A percentile compares a stretch with the other conserved stretches of the same genome.
Conservation (phyloP, 352 stramenopile species). For the Phytophthora multivora region DNA sequence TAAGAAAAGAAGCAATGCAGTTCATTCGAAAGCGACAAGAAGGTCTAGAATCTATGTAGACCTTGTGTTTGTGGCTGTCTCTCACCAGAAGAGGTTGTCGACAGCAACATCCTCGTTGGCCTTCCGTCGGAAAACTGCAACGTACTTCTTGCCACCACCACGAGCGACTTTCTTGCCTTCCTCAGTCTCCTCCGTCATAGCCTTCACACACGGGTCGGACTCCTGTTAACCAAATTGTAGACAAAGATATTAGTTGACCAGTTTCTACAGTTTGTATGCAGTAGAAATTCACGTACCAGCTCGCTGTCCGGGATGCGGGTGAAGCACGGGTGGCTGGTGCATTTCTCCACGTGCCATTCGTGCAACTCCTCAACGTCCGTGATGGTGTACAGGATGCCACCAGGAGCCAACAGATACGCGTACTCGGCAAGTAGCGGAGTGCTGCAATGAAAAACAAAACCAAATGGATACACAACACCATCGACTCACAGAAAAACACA, state of each 20-base stretch:
- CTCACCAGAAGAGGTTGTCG: slow-evolving; percentile 76
- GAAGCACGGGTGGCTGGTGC: slow-evolving; percentile 94
- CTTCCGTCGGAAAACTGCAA: slow-evolving; percentile 81
- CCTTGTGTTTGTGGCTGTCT: slow-evolving; percentile 4
- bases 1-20: slow-evolving; percentile 31
- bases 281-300: slow-evolving; percentile 50
- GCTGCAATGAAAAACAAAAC: slow-evolving; percentile 38
- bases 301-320: slow-evolving; percentile 86
- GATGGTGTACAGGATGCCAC: slow-evolving; percentile 97
- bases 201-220: slow-evolving; percentile 92
- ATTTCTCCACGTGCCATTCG: slow-evolving; percentile 97
- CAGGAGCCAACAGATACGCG: slow-evolving; percentile 93
- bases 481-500: neutral
- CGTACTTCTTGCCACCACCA: slow-evolving; percentile 89
- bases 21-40: slow-evolving; percentile 30
- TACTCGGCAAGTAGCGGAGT: slow-evolving; percentile 96
- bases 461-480: slow-evolving; percentile 1
- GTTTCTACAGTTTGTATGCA: neutral
- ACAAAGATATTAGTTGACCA: neutral
- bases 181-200: slow-evolving; percentile 97
- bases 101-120: slow-evolving; percentile 59
- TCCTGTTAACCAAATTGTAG: slow-evolving; percentile 33
- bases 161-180: slow-evolving; percentile 98
- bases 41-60: slow-evolving; percentile 5
- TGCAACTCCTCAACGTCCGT: slow-evolving; percentile 99